Conservation (phyloP, 352 stramenopile genomes). For the Achlya hypogyna region DNA sequence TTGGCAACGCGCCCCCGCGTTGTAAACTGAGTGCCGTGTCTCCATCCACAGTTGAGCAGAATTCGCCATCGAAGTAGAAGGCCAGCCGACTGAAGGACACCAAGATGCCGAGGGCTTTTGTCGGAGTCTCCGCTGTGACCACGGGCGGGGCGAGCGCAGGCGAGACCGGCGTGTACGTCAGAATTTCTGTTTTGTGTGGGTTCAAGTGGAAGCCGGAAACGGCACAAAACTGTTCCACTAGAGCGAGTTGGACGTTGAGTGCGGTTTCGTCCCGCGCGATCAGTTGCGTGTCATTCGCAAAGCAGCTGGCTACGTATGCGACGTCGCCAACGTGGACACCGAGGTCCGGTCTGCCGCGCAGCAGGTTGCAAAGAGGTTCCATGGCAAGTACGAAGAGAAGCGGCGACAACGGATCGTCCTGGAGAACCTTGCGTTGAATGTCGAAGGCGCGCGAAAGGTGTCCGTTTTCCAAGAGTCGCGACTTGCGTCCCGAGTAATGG, state of each 20-base stretch:
- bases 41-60: neutral
- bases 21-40: neutral
- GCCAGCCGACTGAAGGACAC: neutral
- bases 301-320: neutral
- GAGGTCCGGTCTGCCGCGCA: neutral
- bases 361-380: too few species aligned
- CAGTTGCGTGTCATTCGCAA: conserved; percentile 6
- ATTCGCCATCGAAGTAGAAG: neutral
- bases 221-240: conserved; percentile 4
- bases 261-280: neutral
- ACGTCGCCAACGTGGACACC: neutral
- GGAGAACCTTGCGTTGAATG: too few species aligned
- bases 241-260: conserved; percentile 1
- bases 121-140: neutral
- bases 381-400: too few species aligned
- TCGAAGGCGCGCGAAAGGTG: too few species aligned
- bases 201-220: conserved; percentile 10
- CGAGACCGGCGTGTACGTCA: neutral
- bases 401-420: too few species aligned
- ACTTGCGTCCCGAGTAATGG: too few species aligned
- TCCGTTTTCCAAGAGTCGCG: too few species aligned
- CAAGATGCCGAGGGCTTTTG: conserved; percentile 5
- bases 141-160: neutral
- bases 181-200: neutral
- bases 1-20: neutral